Percentiles rank a stretch among this genome's conserved stretches.
Conservation (phyloP, 208 protist species). For the Naegleria gruberi region DNA sequence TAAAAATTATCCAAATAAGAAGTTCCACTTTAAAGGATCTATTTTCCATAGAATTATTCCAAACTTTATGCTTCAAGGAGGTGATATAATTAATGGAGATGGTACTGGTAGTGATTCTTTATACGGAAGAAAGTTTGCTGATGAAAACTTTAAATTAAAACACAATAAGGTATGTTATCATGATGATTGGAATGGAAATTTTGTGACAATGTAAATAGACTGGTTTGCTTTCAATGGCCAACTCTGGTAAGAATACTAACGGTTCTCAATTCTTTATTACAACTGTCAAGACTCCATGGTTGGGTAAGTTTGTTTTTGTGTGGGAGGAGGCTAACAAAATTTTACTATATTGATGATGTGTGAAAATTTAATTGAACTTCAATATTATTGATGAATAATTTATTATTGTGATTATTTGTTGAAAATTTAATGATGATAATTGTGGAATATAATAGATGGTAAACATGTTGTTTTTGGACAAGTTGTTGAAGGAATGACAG, state of each 20-base stretch:
- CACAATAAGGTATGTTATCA: slow-evolving; percentile 29
- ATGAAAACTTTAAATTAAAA: slow-evolving; percentile 56
- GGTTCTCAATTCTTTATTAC: slow-evolving; percentile 86
- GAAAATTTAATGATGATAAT: no score
- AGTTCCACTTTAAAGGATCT: slow-evolving; percentile 89
- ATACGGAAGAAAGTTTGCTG: slow-evolving; percentile 43
- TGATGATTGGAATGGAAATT: no score
- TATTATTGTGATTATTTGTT: no score
- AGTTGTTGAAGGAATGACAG: not conserved
- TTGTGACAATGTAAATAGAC: slow-evolving; percentile 8
- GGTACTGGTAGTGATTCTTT: slow-evolving; percentile 47
- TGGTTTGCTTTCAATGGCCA: slow-evolving; percentile 54
- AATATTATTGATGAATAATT: no score
- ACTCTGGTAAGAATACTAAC: slow-evolving; percentile 78
- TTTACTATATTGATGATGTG: no score
- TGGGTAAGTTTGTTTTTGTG: slow-evolving; percentile 38
- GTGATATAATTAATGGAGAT: slow-evolving; percentile 47
- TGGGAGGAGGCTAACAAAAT: not conserved
- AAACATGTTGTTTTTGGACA: slow-evolving; percentile 23
- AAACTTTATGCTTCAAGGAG: slow-evolving; percentile 59
- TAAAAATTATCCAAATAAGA: slow-evolving; percentile 61
- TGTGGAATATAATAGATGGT: not conserved
- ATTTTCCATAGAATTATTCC: slow-evolving; percentile 89
- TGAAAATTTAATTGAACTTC: no score
- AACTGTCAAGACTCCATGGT: slow-evolving; percentile 57